Base-by-base conservation (phyloP, 2,329 filamentous ascomycete genomes). In the Fusarium vanettenii region DNA sequence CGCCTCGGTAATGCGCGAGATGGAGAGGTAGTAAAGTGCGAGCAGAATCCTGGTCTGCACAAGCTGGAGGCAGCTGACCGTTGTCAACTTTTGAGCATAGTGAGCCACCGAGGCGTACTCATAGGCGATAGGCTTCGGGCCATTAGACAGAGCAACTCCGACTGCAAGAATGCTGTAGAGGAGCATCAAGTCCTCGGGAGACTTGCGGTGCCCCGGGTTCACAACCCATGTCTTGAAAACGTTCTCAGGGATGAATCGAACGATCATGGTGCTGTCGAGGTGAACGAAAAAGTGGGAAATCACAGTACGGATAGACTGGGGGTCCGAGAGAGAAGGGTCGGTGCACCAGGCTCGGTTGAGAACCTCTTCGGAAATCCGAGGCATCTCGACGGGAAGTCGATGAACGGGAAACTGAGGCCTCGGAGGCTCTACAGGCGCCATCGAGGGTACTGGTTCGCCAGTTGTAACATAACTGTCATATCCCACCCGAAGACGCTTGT, bases 41-140 rank as follows among this genome's bases (percentile, higher is more conserved):
- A 95, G 86, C 18, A 94, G 85, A n/a, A 94, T 83, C 64, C 91
- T 88, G 56, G 88, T 89, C 79, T 94, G 93, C 14, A 92, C 90
- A 52, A 94, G 83, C 74, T 94, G 91, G 59, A 95, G 81, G 37
- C 81, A 81, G 65, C 75, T 77, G 13, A 67, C 59, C 2, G 67
- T 72, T 8, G 77, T 73, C 55, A 76, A 79, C 60, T 79, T 83
- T 60, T 85, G 83, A 5, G 90, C 91, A 76, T 89, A 89, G 57
- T 88, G 85, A 5, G 91, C 90, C 60, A 92, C 88, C 41, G 86
- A 84, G 5, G 84, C 83, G 60, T 86, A 85, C 64, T 85, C 82
- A 57, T 78, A 80, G 8, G 84, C 84, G 43, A 83, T 83, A 25
- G 80, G 73, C 64, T 80, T 82, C 1, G 81, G 79, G 8, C 84